Evolutionary conservation across 2,329 filamentous ascomycete genomes (phyloP).

Genomic region (Ceratocystis diversiconidia): DNA sequence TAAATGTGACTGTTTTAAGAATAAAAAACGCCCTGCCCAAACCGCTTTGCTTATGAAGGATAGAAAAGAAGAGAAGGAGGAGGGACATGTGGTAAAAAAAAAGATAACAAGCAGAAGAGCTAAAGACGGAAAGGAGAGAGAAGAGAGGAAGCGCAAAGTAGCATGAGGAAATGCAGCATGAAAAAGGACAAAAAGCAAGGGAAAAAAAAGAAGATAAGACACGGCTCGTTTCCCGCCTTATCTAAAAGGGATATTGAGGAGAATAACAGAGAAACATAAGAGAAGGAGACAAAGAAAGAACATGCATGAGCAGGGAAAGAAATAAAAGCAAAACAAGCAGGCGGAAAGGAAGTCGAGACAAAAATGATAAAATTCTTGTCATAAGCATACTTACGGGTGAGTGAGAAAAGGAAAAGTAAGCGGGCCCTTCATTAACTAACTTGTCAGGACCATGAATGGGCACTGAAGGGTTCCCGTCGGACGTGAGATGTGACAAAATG

Average conservation of each 20-base stretch:
- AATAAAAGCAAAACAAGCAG: background rate
- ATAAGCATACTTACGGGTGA: background rate
- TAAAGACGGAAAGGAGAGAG: background rate
- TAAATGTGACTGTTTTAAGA: background rate
- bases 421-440: background rate
- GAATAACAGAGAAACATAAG: conserved; percentile 4
- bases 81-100: background rate
- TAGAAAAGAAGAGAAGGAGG: background rate
- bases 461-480: too few species aligned
- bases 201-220: background rate
- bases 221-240: background rate
- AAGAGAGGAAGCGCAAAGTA: background rate
- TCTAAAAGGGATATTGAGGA: background rate
- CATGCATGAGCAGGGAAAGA: background rate
- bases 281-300: conserved; percentile 3
- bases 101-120: background rate
- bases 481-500: background rate
- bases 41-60: conserved; percentile 7
- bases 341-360: conserved; percentile 4
- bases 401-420: background rate
- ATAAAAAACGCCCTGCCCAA: conserved; percentile 5
- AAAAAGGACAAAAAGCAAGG: background rate
- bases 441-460: background rate
- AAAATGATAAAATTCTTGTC: background rate
- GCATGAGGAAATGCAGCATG: too few species aligned